A percentile compares a stretch with the other conserved stretches of the same genome.
phyloP scores from a whole-genome alignment of 257 asterid genomes.

The Knoxia roxburghii region DNA sequence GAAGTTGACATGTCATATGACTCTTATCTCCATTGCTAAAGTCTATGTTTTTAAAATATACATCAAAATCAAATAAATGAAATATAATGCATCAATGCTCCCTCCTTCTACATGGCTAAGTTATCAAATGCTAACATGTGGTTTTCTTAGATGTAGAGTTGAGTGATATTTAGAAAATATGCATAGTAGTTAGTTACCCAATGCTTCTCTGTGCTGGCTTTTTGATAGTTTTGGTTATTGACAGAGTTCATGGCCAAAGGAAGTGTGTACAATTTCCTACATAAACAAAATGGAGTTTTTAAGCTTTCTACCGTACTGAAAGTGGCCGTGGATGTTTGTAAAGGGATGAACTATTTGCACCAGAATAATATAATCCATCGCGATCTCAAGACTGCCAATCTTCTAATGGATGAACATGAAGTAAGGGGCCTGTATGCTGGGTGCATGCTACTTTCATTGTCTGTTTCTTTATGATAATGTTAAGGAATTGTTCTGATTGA shows the following conservation, averaged over 20 bases:
- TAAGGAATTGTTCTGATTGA: not conserved
- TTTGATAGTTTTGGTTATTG: conserved; percentile 3
- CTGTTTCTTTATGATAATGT: not conserved
- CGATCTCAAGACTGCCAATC: conserved; percentile 50
- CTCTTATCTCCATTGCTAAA: not conserved
- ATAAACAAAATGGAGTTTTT: conserved; percentile 33
- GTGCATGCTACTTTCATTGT: not conserved
- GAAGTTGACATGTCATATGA: not conserved
- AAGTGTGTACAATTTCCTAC: conserved; percentile 34
- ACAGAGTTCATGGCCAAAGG: conserved; percentile 50
- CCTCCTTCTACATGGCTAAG: not conserved
- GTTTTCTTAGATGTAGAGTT: not conserved
- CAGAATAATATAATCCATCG: conserved; percentile 45
- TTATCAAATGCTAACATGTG: not conserved
- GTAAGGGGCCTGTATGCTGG: conserved; percentile 25
- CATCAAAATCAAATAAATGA: not conserved
- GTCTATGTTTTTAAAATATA: not conserved
- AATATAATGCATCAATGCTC: not conserved
- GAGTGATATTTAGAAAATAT: not conserved
- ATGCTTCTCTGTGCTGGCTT: not conserved
- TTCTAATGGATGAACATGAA: conserved; percentile 45
- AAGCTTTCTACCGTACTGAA: conserved; percentile 36
- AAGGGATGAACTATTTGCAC: conserved; percentile 52
- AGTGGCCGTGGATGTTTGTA: conserved; percentile 44
- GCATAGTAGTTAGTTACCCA: not conserved